Conservation (phyloP, 2,329 filamentous ascomycete species). For the Phialocephala sp. region DNA sequence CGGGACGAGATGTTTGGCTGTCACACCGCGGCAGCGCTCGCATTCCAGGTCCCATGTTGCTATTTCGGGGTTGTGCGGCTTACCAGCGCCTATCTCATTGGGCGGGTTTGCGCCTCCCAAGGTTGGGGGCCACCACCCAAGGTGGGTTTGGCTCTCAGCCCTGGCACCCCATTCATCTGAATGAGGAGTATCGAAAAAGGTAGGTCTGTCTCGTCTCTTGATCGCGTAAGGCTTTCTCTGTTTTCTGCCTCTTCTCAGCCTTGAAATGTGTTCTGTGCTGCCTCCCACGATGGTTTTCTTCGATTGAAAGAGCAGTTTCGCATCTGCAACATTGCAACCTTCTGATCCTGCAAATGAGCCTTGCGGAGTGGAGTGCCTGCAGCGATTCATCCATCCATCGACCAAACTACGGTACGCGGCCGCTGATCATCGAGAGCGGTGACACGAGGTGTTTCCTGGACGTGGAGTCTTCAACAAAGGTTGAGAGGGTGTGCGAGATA, state of each 20-base stretch:
- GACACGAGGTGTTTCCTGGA: slow-evolving; percentile 4
- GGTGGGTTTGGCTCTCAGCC: background rate
- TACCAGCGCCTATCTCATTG: slow-evolving; percentile 10
- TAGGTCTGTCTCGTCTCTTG: background rate
- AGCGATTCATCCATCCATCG: background rate
- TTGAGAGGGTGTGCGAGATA: background rate
- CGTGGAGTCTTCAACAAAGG: background rate
- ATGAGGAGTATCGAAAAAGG: background rate
- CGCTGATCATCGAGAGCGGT: background rate
- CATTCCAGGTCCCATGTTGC: background rate
- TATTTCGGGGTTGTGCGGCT: background rate
- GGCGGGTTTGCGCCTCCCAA: background rate
- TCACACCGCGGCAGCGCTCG: background rate
- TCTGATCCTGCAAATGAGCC: background rate
- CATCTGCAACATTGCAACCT: background rate
- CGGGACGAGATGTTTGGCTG: background rate
- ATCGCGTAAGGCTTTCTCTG: background rate
- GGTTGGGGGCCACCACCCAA: background rate
- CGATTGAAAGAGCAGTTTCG: slow-evolving; percentile 1
- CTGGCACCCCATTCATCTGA: slow-evolving; percentile 6
- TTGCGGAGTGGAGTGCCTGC: slow-evolving; percentile 1
- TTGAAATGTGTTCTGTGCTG: background rate
- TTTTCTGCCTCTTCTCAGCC: background rate
- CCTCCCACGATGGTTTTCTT: background rate
- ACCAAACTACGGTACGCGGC: background rate